A percentile compares a stretch with the other conserved stretches of the same genome.
Conservation (phyloP, 805 yeast species). For the Candida odintsovae region DNA sequence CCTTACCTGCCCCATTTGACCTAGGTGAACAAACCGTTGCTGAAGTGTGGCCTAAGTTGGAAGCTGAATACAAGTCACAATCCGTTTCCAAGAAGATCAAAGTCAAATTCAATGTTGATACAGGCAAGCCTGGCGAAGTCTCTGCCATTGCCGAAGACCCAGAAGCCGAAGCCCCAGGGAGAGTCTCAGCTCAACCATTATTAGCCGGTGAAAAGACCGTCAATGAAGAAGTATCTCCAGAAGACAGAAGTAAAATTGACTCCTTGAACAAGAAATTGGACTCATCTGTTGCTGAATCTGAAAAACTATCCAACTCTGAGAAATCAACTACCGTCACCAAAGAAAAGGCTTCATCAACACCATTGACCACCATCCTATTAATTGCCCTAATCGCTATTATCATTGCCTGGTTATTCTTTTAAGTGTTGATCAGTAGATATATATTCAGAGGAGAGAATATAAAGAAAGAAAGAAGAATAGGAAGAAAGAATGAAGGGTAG, state of each 20-base stretch:
- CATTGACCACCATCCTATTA: conserved; percentile 45
- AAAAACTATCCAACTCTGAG: conserved; percentile 9
- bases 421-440: background rate
- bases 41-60: conserved; percentile 72
- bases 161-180: conserved; percentile 13
- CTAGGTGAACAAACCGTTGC: conserved; percentile 54
- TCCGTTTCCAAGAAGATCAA: conserved; percentile 60
- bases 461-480: background rate
- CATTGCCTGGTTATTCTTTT: conserved; percentile 64
- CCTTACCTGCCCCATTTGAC: conserved; percentile 66
- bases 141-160: conserved; percentile 11
- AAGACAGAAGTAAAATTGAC: conserved; percentile 36
- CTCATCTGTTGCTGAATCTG: conserved; percentile 29
- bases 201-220: conserved; percentile 5
- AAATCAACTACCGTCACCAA: conserved; percentile 15
- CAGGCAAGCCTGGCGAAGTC: conserved; percentile 8
- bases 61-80: conserved; percentile 47
- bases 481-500: background rate
- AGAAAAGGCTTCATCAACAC: conserved; percentile 33
- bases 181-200: conserved; percentile 12
- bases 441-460: background rate
- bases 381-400: conserved; percentile 50
- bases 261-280: conserved; percentile 40
- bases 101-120: conserved; percentile 44
- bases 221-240: conserved; percentile 28